Evolutionary conservation across 1,284 basidiomycete genomes (phyloP), one percentile per base, ranked within the genome.

Genomic region (Macrocystidia cucumis): DNA sequence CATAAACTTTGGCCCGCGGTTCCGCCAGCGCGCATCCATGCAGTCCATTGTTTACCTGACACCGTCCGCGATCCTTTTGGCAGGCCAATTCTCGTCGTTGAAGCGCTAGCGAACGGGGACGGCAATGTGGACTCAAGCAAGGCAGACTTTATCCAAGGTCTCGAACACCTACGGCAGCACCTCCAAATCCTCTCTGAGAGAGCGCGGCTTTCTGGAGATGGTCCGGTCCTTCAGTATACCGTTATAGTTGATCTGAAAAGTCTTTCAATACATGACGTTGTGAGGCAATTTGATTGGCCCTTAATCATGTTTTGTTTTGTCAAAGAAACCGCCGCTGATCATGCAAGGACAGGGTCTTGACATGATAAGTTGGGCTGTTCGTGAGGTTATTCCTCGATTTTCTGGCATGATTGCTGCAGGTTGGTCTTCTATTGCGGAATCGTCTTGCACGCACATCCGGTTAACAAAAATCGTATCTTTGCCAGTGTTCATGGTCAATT

Each of bases 381-480:
- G 73, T 45, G 78, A 85, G 49, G 59, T 80, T 17, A 63, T 78
- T 30, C 80, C 81, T 20, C 71, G 74, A 38, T 89, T 78, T 59
- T 83, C 87, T 29, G 85, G 85, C 34, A 72, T 88, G 72, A 60
- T 89, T 27, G 83, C 75, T 23, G 77, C 78, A 50, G 78, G 82
- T 80, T 52, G 46, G 65, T 56, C 34, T 29, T 45, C 42, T 25
- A 31, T 16, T 6, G 19, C 25, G 24, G 30, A 28, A 34, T 21
- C 12, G 21, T 32, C 37, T 24, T 16, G 38, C 31, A 31, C 31
- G 28, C 39, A 34, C 25, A 35, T 14, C 20, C 32, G 16, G 5
- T 9, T 22, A 9, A 21, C 13, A n/a, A 25, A 21, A 9, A 9
- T 4, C 19, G 33, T 37, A 30, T 3, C 18, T 17, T 29, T 25